Evolutionary conservation across 2,329 filamentous ascomycete genomes (phyloP), one percentile per base, ranked within the genome.

Genomic region (Anthostomella pinea): DNA sequence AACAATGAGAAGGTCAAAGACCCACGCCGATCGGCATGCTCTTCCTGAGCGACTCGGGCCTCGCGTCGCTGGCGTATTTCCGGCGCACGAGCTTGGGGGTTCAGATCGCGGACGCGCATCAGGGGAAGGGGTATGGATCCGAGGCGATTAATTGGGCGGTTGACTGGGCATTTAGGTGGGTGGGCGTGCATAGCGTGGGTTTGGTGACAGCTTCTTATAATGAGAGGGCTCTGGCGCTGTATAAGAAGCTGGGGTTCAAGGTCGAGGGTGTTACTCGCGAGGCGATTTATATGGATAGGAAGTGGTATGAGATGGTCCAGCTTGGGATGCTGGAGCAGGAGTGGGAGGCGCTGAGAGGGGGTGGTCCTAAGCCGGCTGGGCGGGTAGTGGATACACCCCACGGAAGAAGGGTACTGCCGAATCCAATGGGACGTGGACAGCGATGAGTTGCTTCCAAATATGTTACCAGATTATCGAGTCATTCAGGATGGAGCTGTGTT

Each of bases 101-200:
- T 11, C 48, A 53, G 0, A 56, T 73, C 5, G 44, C 60, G 2
- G 46, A 53, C 0, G 6, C 38, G 0, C 61, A 63, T 33, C 64
- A 69, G 35, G 54, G 58, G 0, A 45, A 58, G 14, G 69, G 71
- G 0, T 74, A 73, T 35, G 71, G 71, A 1, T 49, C 45, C 6
- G 70, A 74, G 45, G 65, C 67, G 1, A 66, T 75, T 28, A 54
- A 57, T 16, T 76, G 69, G 70, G 62, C 53, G 1, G 44, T 72
- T 4, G 60, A 68, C 16, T 74, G 69, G 62, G 65, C 65, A 0
- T 75, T 75, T 43, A 45, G 51, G 5, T 54, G 56, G n/a, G 68
- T 59, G 1, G 65, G 64, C 0, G 47, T 71, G 52, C 71, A 75
- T 41, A 54, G 65, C 5, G 63, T 75, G 13, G 52, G 47, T 8